These are phyloP conservation scores for Kluyveromyces sp. DNA, from an alignment of 1,139 yeast genomes.

Conservation along the genomic window DNA sequence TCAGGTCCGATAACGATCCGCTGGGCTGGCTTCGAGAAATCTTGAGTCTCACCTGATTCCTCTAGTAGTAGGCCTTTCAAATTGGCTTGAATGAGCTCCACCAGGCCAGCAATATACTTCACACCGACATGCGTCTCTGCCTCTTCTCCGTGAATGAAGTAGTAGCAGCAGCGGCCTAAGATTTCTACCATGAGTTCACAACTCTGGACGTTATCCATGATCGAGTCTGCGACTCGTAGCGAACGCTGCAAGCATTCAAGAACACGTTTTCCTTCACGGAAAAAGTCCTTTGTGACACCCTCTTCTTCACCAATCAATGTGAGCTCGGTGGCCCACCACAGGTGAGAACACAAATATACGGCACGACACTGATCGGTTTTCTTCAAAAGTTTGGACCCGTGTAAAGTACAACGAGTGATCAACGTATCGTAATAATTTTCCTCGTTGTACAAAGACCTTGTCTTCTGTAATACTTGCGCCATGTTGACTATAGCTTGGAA, in stretches of 20 bases:
- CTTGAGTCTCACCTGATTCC: constrained; percentile 25
- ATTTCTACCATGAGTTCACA: constrained; percentile 85
- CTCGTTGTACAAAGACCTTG: constrained; percentile 28
- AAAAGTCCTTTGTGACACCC: constrained; percentile 24
- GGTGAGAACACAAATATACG: constrained; percentile 78
- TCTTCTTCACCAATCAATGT: constrained; percentile 44
- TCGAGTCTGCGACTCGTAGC: constrained; percentile 83
- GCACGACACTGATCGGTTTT: constrained; percentile 94
- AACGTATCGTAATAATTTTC: constrained; percentile 53
- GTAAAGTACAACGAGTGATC: constrained; percentile 77
- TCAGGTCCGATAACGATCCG: constrained; percentile 21
- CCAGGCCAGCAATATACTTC: constrained; percentile 75
- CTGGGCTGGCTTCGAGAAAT: constrained; percentile 32
- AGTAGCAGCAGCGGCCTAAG: constrained; percentile 75
- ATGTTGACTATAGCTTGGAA: constrained; percentile 45
- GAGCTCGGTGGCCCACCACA: constrained; percentile 86
- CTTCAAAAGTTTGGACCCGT: constrained; percentile 81
- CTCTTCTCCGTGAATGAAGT: constrained; percentile 74
- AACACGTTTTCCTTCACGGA: constrained; percentile 53
- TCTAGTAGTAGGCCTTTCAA: constrained; percentile 47
- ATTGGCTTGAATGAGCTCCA: constrained; percentile 76
- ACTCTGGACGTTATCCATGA: constrained; percentile 52
- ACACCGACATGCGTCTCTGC: constrained; percentile 64
- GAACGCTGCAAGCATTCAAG: constrained; percentile 70
- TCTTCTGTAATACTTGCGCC: constrained; percentile 50